Base-by-base conservation (phyloP, 331 rosid genomes). In the Ulmus americana region DNA sequence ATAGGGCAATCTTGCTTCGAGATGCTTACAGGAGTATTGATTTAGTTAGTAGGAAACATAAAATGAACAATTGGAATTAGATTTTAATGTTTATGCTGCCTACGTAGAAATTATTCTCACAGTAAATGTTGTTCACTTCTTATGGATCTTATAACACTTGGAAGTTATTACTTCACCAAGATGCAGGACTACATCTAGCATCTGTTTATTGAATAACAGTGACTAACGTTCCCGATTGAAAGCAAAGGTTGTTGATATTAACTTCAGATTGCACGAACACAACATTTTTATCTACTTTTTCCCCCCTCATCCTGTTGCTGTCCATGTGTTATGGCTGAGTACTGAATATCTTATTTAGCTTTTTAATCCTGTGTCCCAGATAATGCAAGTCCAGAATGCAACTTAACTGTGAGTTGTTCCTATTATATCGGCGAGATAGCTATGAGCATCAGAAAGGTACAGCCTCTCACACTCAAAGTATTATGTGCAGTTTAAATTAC, bases 371-470 rank as follows among this genome's bases (percentile, higher is more conserved):
- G 6, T 65, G 77, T 76, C 72, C 64, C 85, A 86, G 96, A 83
- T 64, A 85, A 78, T 55, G 91, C 86, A 44, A 86, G 91, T 77
- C 78, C 89, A 44, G 94, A 86, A 80, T 77, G 86, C 82, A 92
- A 92, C 79, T 77, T 92, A 77, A 83, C 70, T 11, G 65, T 86
- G 59, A 85, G 89, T 79, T 83, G 95, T 70, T 86, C 89, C 65
- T 88, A 83, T 83, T 86, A 86, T 80, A 86, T 88, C 86, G 91
- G 84, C 52, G 98, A 92, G 81, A 74, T 85, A 77, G 90, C 98
- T 68, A 84, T 92, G 96, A 88, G 95, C 94, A 83, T 92, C 71
- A 79, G 52, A 75, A 92, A 88, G 96, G 98, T 92, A 85, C 61
- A 66, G 74, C 59, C 68, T 28, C 4, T 28, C 35, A 28, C 35